Percentiles rank a stretch among this genome's conserved stretches.
Conservation (phyloP, 2,329 filamentous ascomycete genomes). For the Aspergillus brunneoviolaceus region DNA sequence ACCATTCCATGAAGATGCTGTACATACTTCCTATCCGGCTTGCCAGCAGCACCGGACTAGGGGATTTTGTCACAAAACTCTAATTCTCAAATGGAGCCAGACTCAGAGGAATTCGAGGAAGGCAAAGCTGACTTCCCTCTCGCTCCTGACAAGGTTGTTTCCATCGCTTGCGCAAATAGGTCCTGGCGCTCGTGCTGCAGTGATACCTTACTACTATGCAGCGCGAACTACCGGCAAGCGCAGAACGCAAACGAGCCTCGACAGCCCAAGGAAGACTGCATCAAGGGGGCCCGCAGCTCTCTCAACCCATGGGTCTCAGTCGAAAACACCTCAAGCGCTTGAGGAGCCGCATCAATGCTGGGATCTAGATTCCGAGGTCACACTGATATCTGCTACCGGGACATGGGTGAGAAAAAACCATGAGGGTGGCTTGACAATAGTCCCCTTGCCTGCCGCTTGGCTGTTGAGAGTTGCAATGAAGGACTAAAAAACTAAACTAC, state of each 20-base stretch:
- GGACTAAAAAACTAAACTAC: background rate
- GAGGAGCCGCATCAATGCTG: background rate
- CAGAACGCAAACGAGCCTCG: background rate
- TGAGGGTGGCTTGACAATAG: background rate
- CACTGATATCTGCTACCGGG: background rate
- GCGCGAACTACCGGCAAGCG: background rate
- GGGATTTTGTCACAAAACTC: background rate
- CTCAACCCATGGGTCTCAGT: background rate
- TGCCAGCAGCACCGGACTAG: background rate
- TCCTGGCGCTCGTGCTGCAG: background rate
- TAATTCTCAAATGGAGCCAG: background rate
- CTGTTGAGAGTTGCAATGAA: background rate
- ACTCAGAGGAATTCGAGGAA: slow-evolving; percentile 1
- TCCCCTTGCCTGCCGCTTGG: slow-evolving; percentile 3
- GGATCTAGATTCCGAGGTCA: slow-evolving; percentile 3
- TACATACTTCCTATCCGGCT: background rate
- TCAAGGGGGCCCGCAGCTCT: background rate
- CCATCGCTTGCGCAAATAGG: background rate
- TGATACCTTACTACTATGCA: slow-evolving; percentile 3
- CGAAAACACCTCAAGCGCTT: background rate
- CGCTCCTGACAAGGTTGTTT: background rate
- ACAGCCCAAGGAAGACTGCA: background rate
- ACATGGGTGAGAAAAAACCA: background rate
- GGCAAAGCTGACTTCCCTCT: background rate
- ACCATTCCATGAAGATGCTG: background rate